Base-by-base conservation (phyloP, 176 grass and related monocot genomes). In the Oryza punctata region DNA sequence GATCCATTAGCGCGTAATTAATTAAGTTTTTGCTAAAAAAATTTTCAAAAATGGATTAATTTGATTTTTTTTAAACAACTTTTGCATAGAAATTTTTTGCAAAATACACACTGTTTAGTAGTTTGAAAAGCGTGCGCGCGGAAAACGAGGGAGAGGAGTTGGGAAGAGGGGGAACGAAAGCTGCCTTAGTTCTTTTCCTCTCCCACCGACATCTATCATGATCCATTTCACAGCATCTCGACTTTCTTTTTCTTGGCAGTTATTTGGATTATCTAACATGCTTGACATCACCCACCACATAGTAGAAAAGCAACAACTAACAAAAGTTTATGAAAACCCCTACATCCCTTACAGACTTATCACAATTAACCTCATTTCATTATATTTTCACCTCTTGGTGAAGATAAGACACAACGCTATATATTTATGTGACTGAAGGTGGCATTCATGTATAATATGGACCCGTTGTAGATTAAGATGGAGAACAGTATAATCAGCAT, bases 221-320 rank as follows among this genome's bases (percentile, higher is more conserved):
- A 23, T 76, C 37, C n/a, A 70, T 69, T 49, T 69, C 47, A 67
- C 71, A 47, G 10, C 6, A 18, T 60, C 8, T 46, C 49, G 70
- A 72, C 72, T 43, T 65, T n/a, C 47, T 15, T 47, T 33, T 52
- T 50, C 21, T 73, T 46, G 15, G 65, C 21, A 15, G 47, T 27
- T 37, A 71, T 73, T 79, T 63, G 32, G 23, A 60, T 70, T 61
- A 43, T 13, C 8, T 14, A 35, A 33, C 13, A 54, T 44, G 40
- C 15, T 69, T 81, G 63, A 7, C 75, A 38, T 28, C 46, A 84
- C n/a, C n/a, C n/a, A 11, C 50, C 5, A n/a, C 63, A 75, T 12
- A 47, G 15, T 21, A 38, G 27, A 21, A 75, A 59, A 6, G 9
- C 40, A 9, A 15, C 27, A 63, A 27, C n/a, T 44, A 45, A 59